A percentile compares a stretch with the other conserved stretches of the same genome.
Evolutionary conservation across 192 early-diverging fungal species (phyloP).

Genomic region (Funneliformis geosporum): DNA sequence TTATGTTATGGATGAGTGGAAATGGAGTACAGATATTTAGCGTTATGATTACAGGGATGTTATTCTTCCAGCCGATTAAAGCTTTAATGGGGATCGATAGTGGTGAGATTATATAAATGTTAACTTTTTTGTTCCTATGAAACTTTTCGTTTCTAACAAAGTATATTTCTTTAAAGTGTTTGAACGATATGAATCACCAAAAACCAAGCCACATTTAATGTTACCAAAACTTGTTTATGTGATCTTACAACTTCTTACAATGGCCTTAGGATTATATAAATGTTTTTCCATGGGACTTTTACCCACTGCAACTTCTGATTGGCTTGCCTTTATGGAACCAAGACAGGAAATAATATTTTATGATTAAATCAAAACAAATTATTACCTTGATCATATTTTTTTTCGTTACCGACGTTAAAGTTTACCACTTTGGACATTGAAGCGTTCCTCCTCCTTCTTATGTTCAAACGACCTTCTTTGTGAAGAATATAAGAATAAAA

Average conservation of each 20-base stretch:
- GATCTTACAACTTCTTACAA: conserved; percentile 74
- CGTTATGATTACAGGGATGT: conserved; percentile 95
- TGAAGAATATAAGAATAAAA: no score
- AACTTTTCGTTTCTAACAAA: no score
- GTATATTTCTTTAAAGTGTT: conserved; percentile 57
- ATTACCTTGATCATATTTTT: conserved; percentile 10
- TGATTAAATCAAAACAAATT: conserved; percentile 2
- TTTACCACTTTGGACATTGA: no score
- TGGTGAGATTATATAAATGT: conserved; percentile 41
- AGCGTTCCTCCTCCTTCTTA: no score
- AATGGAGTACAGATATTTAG: conserved; percentile 94
- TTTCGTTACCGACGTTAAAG: background rate
- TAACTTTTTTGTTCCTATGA: background rate
- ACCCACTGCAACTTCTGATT: conserved; percentile 91
- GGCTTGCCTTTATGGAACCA: conserved; percentile 88
- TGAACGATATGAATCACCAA: conserved; percentile 69
- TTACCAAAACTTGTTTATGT: conserved; percentile 84
- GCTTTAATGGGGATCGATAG: conserved; percentile 71
- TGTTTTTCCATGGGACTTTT: conserved; percentile 92
- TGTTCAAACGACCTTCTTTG: no score
- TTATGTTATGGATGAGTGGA: conserved; percentile 99
- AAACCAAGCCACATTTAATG: conserved; percentile 60
- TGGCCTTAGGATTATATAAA: conserved; percentile 90
- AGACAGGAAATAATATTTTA: conserved; percentile 52
- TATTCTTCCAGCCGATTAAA: conserved; percentile 83